These are phyloP conservation scores for Cornus suecica DNA, from an alignment of 148 eudicot genomes.

Conservation along the genomic window DNA sequence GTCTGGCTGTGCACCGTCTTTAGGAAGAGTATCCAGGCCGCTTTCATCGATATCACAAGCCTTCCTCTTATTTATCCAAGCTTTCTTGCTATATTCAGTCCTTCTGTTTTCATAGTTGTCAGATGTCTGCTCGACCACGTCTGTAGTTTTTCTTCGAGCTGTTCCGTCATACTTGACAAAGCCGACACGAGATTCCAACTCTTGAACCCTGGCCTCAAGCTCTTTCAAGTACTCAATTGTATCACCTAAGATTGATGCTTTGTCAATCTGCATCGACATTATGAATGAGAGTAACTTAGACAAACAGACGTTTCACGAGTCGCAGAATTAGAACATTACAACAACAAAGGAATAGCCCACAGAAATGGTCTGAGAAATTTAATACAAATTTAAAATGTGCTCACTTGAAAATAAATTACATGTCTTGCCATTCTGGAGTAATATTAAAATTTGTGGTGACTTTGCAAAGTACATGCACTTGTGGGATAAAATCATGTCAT, in stretches of 20 bases:
- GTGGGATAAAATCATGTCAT: neutral
- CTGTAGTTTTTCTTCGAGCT: slow-evolving; percentile 18
- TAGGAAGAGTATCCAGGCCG: slow-evolving; percentile 21
- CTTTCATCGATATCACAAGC: slow-evolving; percentile 40
- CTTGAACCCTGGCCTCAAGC: slow-evolving; percentile 46
- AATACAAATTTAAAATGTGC: too few relatives aligned
- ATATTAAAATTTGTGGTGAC: neutral
- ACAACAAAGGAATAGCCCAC: neutral
- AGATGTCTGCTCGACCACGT: slow-evolving; percentile 33
- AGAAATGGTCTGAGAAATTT: neutral
- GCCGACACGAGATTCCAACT: slow-evolving; percentile 40
- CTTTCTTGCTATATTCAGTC: slow-evolving; percentile 20
- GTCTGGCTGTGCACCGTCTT: slow-evolving; percentile 19
- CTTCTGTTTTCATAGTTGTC: slow-evolving; percentile 27
- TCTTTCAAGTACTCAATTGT: slow-evolving; percentile 38
- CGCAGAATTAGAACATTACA: neutral
- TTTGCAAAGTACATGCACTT: neutral
- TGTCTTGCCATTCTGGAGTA: neutral
- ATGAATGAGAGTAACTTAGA: neutral
- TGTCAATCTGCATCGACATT: slow-evolving; percentile 33
- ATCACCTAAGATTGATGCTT: slow-evolving; percentile 33
- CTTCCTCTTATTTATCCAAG: slow-evolving; percentile 39
- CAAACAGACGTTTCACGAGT: neutral
- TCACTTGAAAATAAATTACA: neutral
- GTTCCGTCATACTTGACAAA: slow-evolving; percentile 25